Conservation (phyloP, 192 early-diverging fungal genomes). For the Gamsiella multidivaricata region DNA sequence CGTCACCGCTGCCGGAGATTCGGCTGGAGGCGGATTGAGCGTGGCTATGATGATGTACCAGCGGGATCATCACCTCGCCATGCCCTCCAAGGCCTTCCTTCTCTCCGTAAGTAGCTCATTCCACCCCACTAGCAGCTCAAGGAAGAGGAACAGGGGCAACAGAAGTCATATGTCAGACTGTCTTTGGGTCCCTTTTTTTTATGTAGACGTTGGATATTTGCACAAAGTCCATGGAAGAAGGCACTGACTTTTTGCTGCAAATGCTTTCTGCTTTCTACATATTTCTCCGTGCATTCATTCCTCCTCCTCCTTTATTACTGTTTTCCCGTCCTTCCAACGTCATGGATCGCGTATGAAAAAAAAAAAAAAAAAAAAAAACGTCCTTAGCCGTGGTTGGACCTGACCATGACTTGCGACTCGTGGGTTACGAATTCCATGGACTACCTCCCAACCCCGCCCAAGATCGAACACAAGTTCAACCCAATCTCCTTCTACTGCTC, state of each 20-base stretch:
- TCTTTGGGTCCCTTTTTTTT: not conserved
- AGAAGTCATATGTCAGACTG: not conserved
- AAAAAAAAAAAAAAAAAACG: too few relatives aligned
- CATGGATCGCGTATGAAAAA: too few relatives aligned
- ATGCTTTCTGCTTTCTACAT: not conserved
- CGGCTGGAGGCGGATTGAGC: constrained; percentile 75
- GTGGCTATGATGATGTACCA: constrained; percentile 71
- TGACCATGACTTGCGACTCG: constrained; percentile 62
- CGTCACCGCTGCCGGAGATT: constrained; percentile 75
- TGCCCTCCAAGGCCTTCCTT: constrained; percentile 66
- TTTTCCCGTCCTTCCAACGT: not conserved
- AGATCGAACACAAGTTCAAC: constrained; percentile 48
- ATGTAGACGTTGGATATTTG: too few relatives aligned
- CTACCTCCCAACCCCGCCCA: constrained; percentile 50
- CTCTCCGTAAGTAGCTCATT: constrained; percentile 65
- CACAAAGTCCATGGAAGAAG: too few relatives aligned
- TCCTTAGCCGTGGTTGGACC: constrained; percentile 66
- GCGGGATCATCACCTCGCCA: constrained; percentile 60
- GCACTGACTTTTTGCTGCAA: constrained; percentile 23
- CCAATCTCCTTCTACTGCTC: constrained; percentile 60
- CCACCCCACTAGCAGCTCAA: not conserved
- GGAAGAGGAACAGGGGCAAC: not conserved
- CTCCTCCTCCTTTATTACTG: not conserved
- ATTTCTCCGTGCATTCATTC: not conserved
- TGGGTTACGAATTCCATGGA: constrained; percentile 56